Conservation (phyloP, 768 basidiomycete species). For the Podaxis sp. region DNA sequence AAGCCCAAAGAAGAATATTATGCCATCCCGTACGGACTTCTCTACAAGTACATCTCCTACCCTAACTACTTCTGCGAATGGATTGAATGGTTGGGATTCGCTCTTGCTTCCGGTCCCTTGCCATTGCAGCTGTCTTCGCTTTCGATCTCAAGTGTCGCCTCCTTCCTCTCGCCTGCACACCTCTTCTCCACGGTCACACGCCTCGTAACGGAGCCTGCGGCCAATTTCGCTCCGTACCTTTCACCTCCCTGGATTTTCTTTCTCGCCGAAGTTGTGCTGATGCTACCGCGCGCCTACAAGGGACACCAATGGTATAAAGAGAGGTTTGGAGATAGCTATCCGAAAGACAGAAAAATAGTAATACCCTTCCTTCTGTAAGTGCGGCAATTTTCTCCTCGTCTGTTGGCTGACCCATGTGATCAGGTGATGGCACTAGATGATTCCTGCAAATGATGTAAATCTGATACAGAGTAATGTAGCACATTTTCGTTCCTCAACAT, state of each 20-base stretch:
- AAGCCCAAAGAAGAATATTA: conserved; percentile 47
- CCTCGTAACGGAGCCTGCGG: conserved; percentile 21
- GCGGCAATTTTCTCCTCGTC: neutral
- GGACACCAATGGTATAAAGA: conserved; percentile 85
- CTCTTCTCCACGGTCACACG: conserved; percentile 6
- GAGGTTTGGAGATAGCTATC: conserved; percentile 74
- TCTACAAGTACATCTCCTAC: conserved; percentile 79
- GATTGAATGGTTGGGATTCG: conserved; percentile 90
- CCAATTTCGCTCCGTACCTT: conserved; percentile 35
- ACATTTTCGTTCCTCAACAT: neutral
- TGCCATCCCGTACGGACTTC: conserved; percentile 72
- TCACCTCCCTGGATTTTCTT: conserved; percentile 83
- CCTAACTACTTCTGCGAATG: conserved; percentile 96
- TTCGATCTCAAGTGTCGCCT: conserved; percentile 15
- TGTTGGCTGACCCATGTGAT: neutral
- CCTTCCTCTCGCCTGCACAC: conserved; percentile 7
- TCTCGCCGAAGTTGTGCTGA: conserved; percentile 61
- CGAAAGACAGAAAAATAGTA: conserved; percentile 68
- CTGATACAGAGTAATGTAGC: neutral
- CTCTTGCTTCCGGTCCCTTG: conserved; percentile 63
- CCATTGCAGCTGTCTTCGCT: conserved; percentile 26
- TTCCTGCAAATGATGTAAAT: too few species aligned
- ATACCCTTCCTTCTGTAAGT: conserved; percentile 71
- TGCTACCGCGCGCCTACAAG: conserved; percentile 78
- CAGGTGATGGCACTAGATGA: neutral